Evolutionary conservation across 2,329 filamentous ascomycete species (phyloP), one percentile per base, ranked within the genome.

Genomic region (Basipetospora sp.): DNA sequence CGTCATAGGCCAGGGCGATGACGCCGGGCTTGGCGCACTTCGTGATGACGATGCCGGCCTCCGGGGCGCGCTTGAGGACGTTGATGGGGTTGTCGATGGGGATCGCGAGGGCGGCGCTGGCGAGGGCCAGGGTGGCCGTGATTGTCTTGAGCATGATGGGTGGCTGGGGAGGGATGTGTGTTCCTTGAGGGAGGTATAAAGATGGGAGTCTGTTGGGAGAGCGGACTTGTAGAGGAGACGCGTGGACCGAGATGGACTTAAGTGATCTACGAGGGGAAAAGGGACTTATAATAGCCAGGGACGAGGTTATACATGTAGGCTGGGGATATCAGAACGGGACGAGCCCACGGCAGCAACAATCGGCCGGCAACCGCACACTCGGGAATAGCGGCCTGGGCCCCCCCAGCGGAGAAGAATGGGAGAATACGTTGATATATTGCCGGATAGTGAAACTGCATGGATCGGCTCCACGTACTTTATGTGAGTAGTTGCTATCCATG

Each of bases 1-100:
- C 67, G 39, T 71, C 67, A 42, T 66, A 70, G 2, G 67, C 65
- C n/a, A 71, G 57, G 1, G 67, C 65, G 3, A 71, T 50, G 29
- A 62, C 55, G 10, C 59, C 59, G 0, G 64, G 57, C 40, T 54
- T 56, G 39, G 50, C 50, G 51, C 64, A 68, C 43, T 61, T 56
- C 8, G 56, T 59, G 43, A 65, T 64, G 26, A 67, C 60, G 17
- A 56, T 53, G 11, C 64, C 64, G 2, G 59, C 50, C 9, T 50
- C 54, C 22, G 59, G 54, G 3, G 56, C 54, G 5, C 60, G 56
- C 39, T 59, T 60, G 43, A 65, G 52, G 39, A 61, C 44, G 25
- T 60, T 53, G 28, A 64, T 42, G 1, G 63, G 64, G 34, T 44
- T 52, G 18, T 45, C 45, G 19, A 52, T 41, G 2, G 58, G 56